Evolutionary conservation across 768 basidiomycete genomes (phyloP).

Genomic region (Boletus subcaerulescens): DNA sequence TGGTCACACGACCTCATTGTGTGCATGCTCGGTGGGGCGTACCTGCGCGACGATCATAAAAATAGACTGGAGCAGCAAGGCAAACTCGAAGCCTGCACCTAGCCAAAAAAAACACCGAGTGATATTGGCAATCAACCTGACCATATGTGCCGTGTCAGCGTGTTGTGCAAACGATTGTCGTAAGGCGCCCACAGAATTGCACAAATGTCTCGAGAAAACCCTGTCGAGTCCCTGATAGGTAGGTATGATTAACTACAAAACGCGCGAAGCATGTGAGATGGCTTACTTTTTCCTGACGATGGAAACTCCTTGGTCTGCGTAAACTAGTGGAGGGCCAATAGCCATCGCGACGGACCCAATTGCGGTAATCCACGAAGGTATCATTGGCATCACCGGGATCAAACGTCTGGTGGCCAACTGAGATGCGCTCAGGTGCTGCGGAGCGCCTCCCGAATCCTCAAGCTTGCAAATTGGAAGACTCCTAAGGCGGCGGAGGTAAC

Average conservation of each 20-base stretch:
- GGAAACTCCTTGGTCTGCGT: constrained; percentile 79
- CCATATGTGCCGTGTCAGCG: constrained; percentile 9
- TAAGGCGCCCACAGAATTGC: constrained; percentile 62
- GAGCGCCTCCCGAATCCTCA: not conserved
- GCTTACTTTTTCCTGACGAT: constrained; percentile 72
- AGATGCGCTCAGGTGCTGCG: constrained; percentile 1
- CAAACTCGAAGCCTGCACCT: constrained; percentile 72
- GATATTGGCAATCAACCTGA: constrained; percentile 77
- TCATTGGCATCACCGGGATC: constrained; percentile 23
- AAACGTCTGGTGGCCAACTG: not conserved
- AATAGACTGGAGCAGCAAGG: constrained; percentile 76
- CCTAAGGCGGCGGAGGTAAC: too few relatives aligned
- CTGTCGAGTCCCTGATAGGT: constrained; percentile 66
- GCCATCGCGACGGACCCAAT: constrained; percentile 79
- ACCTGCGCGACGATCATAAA: constrained; percentile 87
- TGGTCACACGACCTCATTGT: constrained; percentile 18
- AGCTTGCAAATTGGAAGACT: not conserved
- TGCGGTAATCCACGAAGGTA: constrained; percentile 63
- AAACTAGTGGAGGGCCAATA: constrained; percentile 79
- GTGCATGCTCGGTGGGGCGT: constrained; percentile 15
- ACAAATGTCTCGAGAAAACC: constrained; percentile 84
- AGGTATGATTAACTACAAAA: not conserved
- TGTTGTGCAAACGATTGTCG: not conserved
- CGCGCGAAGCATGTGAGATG: constrained; percentile 1
- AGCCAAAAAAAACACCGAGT: constrained; percentile 91